A percentile compares a stretch with the other conserved stretches of the same genome.
Conservation (phyloP, 495 filamentous ascomycete genomes). For the Physcia stellaris region DNA sequence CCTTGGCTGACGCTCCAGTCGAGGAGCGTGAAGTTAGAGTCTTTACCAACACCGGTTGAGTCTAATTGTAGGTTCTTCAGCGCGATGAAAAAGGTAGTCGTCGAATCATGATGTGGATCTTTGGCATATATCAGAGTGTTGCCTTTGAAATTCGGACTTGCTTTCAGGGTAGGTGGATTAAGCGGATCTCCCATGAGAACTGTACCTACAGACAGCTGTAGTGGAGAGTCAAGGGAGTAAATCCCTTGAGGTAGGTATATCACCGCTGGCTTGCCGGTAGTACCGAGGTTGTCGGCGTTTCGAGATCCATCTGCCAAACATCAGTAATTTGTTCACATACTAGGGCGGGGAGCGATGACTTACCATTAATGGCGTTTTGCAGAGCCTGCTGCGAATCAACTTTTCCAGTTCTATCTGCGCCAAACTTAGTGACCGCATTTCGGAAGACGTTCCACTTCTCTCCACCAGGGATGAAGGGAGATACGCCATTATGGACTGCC, state of each 20-base stretch:
- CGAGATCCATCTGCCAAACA: too few relatives aligned
- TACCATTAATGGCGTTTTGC: too few relatives aligned
- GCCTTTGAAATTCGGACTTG: constrained; percentile 18
- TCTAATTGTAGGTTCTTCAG: constrained; percentile 31
- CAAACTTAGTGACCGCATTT: too few relatives aligned
- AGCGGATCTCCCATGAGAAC: constrained; percentile 30
- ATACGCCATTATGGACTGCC: too few relatives aligned
- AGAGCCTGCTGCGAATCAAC: too few relatives aligned
- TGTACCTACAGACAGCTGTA: constrained; percentile 31
- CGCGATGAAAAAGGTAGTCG: constrained; percentile 28
- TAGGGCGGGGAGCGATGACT: too few relatives aligned
- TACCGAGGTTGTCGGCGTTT: too few relatives aligned
- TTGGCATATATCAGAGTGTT: constrained; percentile 24
- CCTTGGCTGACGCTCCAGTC: constrained; percentile 58
- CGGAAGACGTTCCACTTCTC: too few relatives aligned
- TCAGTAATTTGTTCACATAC: too few relatives aligned
- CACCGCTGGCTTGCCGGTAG: too few relatives aligned
- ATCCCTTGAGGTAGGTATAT: constrained; percentile 36
- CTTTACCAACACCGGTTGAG: constrained; percentile 18
- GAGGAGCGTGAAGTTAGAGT: constrained; percentile 20
- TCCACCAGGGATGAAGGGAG: too few relatives aligned
- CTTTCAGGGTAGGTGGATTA: constrained; percentile 26
- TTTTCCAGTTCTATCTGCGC: too few relatives aligned
- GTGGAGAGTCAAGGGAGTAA: constrained; percentile 25
- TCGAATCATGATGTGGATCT: constrained; percentile 14